Percentiles rank a stretch among this genome's conserved stretches.
phyloP scores from a whole-genome alignment of 345 rosid genomes.

The Abelmoschus esculentus region DNA sequence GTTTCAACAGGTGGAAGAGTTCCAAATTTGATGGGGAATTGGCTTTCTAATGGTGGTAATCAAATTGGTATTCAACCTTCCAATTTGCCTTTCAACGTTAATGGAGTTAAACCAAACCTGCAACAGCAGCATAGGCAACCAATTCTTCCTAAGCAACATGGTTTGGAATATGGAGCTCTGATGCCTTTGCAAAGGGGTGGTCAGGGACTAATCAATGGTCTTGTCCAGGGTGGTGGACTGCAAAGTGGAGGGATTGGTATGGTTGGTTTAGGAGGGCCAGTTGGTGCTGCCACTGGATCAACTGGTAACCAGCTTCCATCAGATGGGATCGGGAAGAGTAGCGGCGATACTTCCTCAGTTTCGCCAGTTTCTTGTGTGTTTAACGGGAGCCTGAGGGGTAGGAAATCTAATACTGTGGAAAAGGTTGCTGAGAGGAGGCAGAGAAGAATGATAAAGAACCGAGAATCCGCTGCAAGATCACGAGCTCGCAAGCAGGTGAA shows the following conservation, averaged over 20 bases:
- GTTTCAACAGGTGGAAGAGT: slow-evolving; percentile 42
- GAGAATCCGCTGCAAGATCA: slow-evolving; percentile 98
- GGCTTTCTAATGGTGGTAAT: slow-evolving; percentile 23
- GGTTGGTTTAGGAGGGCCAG: slow-evolving; percentile 37
- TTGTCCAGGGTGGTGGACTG: slow-evolving; percentile 36
- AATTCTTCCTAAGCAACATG: slow-evolving; percentile 55
- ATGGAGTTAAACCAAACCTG: slow-evolving; percentile 47
- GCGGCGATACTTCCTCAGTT: slow-evolving; percentile 64
- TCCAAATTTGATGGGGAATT: slow-evolving; percentile 27
- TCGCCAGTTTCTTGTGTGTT: slow-evolving; percentile 74
- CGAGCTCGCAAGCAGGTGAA: slow-evolving; percentile 97
- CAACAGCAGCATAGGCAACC: slow-evolving; percentile 26
- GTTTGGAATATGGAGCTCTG: slow-evolving; percentile 41
- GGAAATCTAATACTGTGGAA: slow-evolving; percentile 62
- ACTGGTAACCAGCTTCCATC: slow-evolving; percentile 70
- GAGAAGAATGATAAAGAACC: slow-evolving; percentile 95
- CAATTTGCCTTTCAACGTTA: slow-evolving; percentile 51
- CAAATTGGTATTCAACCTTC: slow-evolving; percentile 45
- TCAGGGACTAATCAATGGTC: slow-evolving; percentile 36
- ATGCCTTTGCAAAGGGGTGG: slow-evolving; percentile 25
- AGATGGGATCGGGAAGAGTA: slow-evolving; percentile 68
- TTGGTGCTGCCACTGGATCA: slow-evolving; percentile 22
- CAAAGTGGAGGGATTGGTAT: slow-evolving; percentile 31
- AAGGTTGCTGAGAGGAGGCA: slow-evolving; percentile 98
- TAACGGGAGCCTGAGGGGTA: slow-evolving; percentile 62